A percentile compares a stretch with the other conserved stretches of the same genome.
phyloP scores from a whole-genome alignment of 768 basidiomycete species.

The Podaxis mareebaensis region DNA sequence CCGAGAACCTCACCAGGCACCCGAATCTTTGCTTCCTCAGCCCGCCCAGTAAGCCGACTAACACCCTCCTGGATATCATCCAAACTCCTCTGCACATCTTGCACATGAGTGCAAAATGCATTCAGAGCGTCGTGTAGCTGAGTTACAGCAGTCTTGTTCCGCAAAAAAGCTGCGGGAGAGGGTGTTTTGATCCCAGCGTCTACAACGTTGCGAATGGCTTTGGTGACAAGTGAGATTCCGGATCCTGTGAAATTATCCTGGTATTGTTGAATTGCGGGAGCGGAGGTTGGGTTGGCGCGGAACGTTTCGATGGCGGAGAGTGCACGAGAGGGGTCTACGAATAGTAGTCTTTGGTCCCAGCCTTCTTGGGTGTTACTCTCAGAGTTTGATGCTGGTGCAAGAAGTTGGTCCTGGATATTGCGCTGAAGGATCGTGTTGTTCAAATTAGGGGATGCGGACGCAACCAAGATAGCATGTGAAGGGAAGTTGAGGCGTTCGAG shows the following conservation, averaged over 20 bases:
- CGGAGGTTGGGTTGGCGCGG: constrained; percentile 43
- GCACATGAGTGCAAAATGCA: constrained; percentile 34
- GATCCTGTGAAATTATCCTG: constrained; percentile 65
- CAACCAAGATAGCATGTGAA: constrained; percentile 47
- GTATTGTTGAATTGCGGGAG: constrained; percentile 59
- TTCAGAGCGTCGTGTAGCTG: constrained; percentile 42
- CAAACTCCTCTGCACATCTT: constrained; percentile 31
- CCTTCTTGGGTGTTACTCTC: constrained; percentile 19
- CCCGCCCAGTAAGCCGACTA: constrained; percentile 34
- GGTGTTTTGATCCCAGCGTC: constrained; percentile 12
- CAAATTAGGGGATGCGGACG: constrained; percentile 23
- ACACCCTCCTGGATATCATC: constrained; percentile 35
- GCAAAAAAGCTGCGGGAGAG: constrained; percentile 26
- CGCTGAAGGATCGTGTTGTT: constrained; percentile 14
- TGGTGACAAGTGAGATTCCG: constrained; percentile 49
- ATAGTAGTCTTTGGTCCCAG: constrained; percentile 30
- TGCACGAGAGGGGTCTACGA: constrained; percentile 62
- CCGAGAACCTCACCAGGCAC: constrained; percentile 38
- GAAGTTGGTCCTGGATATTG: constrained; percentile 20
- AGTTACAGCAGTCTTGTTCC: constrained; percentile 35
- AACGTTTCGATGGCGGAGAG: constrained; percentile 51
- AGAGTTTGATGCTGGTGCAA: constrained; percentile 20
- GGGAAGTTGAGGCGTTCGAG: constrained; percentile 33
- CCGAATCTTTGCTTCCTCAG: constrained; percentile 40
- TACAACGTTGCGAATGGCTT: constrained; percentile 32